Conservation (phyloP, 1,139 yeast genomes). For the Pichia kudriavzevii region DNA sequence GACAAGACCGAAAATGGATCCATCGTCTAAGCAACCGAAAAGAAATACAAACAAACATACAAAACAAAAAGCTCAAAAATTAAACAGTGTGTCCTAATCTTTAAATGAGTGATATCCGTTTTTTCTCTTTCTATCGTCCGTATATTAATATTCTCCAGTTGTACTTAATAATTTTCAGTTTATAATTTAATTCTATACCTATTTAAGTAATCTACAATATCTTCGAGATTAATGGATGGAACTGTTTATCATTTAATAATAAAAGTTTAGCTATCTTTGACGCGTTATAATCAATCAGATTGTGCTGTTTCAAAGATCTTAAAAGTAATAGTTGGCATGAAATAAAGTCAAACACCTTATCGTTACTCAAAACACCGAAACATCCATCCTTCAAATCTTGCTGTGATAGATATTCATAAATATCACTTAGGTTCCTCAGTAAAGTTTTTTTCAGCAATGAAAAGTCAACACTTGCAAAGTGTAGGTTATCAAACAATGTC, state of each 20-base stretch:
- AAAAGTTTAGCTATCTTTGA: too few relatives aligned
- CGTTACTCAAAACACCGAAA: conserved; percentile 21
- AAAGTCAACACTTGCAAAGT: too few relatives aligned
- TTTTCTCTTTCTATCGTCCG: neutral
- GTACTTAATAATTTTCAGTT: neutral
- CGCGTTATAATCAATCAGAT: conserved; percentile 1
- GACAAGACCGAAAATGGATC: conserved; percentile 25
- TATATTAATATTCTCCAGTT: neutral
- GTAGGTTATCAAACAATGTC: conserved; percentile 6
- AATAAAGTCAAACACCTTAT: conserved; percentile 17
- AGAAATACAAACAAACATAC: neutral
- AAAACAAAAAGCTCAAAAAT: neutral
- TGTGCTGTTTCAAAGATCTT: conserved; percentile 4
- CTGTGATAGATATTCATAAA: neutral
- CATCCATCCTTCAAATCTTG: conserved; percentile 19
- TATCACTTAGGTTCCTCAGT: conserved; percentile 3
- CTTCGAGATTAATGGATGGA: conserved; percentile 9
- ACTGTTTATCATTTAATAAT: too few relatives aligned
- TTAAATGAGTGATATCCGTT: too few relatives aligned
- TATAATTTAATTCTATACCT: neutral
- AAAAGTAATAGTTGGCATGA: conserved; percentile 11
- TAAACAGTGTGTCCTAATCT: too few relatives aligned
- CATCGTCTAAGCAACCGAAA: conserved; percentile 11
- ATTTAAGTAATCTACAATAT: conserved; percentile 2
- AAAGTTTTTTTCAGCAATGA: too few relatives aligned